Percentiles rank a stretch among this genome's conserved stretches.
Evolutionary conservation across 352 stramenopile genomes (phyloP).

Genomic region (Phytophthora tentaculata): DNA sequence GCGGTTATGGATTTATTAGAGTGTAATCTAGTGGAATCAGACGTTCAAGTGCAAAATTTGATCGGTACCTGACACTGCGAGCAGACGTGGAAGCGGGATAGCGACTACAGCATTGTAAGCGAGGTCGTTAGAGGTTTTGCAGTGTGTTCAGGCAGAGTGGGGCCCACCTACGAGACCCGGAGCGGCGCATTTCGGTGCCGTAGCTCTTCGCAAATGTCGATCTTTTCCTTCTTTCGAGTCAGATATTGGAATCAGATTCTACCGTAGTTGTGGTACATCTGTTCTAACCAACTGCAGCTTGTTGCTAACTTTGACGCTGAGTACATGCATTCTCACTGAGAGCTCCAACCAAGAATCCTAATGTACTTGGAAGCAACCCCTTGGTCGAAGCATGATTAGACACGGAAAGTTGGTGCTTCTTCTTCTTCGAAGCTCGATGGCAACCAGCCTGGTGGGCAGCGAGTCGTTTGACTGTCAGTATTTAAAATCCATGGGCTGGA

Average conservation of each 20-base stretch:
- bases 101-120: conserved; percentile 7
- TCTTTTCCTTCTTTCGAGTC: conserved; percentile 32
- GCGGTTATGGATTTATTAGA: conserved; percentile 6
- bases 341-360: no score
- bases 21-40: conserved; percentile 4
- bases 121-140: neutral
- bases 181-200: conserved; percentile 23
- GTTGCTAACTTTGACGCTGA: no score
- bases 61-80: conserved; percentile 24
- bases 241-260: conserved; percentile 28
- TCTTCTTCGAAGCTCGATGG: neutral
- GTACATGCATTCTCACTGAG: no score
- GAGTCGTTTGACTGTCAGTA: conserved; percentile 7
- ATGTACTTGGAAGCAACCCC: no score
- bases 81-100: conserved; percentile 5
- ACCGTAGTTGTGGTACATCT: neutral
- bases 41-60: neutral
- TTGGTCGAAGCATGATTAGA: neutral
- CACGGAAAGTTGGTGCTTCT: neutral
- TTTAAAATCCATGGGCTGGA: conserved; percentile 20
- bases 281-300: neutral
- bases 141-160: neutral
- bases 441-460: no score
- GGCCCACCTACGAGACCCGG: conserved; percentile 26
- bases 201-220: conserved; percentile 28